These are phyloP conservation scores for Neodidymelliopsis sp. DNA, from an alignment of 2,329 filamentous ascomycete genomes.

Conservation along the genomic window DNA sequence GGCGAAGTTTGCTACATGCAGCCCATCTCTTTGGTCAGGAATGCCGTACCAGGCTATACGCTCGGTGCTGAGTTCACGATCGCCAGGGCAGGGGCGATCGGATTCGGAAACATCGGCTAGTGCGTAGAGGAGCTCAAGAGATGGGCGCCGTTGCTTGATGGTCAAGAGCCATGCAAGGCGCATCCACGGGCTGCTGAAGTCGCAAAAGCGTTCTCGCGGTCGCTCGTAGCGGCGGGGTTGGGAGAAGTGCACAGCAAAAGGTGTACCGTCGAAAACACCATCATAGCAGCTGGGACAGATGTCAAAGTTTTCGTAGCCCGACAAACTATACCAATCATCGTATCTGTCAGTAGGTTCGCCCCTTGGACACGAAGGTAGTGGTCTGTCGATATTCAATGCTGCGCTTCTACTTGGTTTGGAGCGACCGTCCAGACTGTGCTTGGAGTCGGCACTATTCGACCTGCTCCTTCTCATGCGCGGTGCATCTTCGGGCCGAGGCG, in stretches of 20 bases:
- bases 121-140: conserved; percentile 73
- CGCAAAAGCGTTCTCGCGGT: conserved; percentile 71
- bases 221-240: conserved; percentile 65
- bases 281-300: conserved; percentile 84
- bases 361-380: conserved; percentile 70
- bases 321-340: conserved; percentile 82
- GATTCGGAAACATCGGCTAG: conserved; percentile 69
- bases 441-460: conserved; percentile 39
- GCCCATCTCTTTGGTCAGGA: conserved; percentile 69
- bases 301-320: conserved; percentile 73
- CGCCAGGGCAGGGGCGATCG: conserved; percentile 65
- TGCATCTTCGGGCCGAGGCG: conserved; percentile 30
- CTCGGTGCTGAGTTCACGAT: conserved; percentile 56
- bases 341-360: conserved; percentile 67
- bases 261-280: conserved; percentile 71
- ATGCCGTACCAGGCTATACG: conserved; percentile 77
- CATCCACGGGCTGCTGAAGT: conserved; percentile 84
- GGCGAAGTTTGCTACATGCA: conserved; percentile 73
- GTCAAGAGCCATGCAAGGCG: conserved; percentile 85
- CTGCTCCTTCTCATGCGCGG: conserved; percentile 29
- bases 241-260: conserved; percentile 72
- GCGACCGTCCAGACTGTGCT: conserved; percentile 33
- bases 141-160: conserved; percentile 70
- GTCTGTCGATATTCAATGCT: conserved; percentile 29
- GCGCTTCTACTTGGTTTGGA: conserved; percentile 22